Evolutionary conservation across 2,329 filamentous ascomycete species (phyloP).

Genomic region (Neofusicoccum parvum): DNA sequence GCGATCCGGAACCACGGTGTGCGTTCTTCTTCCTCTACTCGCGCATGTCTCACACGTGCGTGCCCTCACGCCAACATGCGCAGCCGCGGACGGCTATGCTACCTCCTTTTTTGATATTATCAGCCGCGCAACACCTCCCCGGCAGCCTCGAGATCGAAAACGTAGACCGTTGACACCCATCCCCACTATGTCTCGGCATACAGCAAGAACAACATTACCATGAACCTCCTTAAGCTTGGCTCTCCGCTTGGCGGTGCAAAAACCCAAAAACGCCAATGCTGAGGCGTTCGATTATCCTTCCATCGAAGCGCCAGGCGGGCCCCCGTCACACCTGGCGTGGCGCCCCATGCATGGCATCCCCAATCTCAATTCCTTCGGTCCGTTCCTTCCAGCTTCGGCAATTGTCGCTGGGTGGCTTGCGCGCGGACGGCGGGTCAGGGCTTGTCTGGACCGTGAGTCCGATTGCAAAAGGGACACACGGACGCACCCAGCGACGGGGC

Average conservation of each 20-base stretch:
- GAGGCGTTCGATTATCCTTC: not conserved
- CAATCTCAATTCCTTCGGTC: conserved; percentile 1
- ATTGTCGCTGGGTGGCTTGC: conserved; percentile 18
- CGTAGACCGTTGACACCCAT: not conserved
- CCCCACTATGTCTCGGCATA: conserved; percentile 6
- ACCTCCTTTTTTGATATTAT: not conserved
- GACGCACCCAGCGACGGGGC: not conserved
- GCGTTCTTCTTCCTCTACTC: not conserved
- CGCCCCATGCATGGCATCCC: not conserved
- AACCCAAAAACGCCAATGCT: not conserved
- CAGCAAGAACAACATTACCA: not conserved
- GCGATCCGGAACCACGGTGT: too few species aligned
- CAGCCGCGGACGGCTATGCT: not conserved
- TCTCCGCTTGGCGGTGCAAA: not conserved
- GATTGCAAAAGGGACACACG: not conserved
- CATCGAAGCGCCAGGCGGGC: not conserved
- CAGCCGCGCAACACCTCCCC: not conserved
- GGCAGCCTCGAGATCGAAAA: not conserved
- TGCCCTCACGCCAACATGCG: too few species aligned
- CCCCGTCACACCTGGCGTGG: too few species aligned
- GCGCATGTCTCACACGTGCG: not conserved
- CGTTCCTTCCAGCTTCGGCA: conserved; percentile 10
- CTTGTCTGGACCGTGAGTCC: not conserved
- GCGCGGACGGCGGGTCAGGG: not conserved
- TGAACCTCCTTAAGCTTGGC: conserved; percentile 3